Evolutionary conservation across 2,329 filamentous ascomycete genomes (phyloP).

Genomic region (Whalleya microplaca): DNA sequence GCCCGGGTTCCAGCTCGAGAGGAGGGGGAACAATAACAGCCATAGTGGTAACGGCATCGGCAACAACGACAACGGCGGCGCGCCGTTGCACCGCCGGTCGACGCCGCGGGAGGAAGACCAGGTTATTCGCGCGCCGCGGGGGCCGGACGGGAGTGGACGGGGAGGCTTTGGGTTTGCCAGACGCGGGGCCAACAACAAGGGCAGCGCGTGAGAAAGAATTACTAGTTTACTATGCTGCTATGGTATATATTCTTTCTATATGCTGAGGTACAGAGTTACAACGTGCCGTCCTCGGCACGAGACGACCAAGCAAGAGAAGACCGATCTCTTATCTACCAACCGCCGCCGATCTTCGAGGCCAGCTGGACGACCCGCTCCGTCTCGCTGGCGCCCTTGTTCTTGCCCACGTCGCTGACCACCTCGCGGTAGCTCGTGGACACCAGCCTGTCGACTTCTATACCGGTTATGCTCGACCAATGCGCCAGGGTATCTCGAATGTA

Average conservation of each 20-base stretch:
- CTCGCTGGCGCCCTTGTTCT: conserved; percentile 67
- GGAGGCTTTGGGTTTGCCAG: conserved; percentile 77
- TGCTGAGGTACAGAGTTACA: too few relatives aligned
- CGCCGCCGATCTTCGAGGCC: conserved; percentile 88
- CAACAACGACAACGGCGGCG: conserved; percentile 38
- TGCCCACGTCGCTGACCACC: conserved; percentile 94
- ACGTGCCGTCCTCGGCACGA: too few relatives aligned
- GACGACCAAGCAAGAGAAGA: too few relatives aligned
- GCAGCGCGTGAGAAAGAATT: conserved; percentile 35
- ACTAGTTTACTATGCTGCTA: not conserved
- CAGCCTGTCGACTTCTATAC: conserved; percentile 71
- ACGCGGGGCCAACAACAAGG: conserved; percentile 60
- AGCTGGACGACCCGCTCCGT: conserved; percentile 85
- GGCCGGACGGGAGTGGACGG: conserved; percentile 76
- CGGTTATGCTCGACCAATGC: conserved; percentile 77
- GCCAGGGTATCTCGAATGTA: conserved; percentile 70
- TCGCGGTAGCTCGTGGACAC: conserved; percentile 86
- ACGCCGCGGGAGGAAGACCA: conserved; percentile 64
- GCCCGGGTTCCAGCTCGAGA: conserved; percentile 56
- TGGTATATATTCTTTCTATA: conserved; percentile 33
- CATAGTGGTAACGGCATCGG: not conserved
- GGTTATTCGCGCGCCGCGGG: conserved; percentile 73
- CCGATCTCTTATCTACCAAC: too few relatives aligned
- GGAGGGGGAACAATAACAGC: conserved; percentile 35
- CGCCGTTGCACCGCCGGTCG: conserved; percentile 45